These are phyloP conservation scores for Agrocybe praecox DNA, from an alignment of 768 basidiomycete species.

Conservation along the genomic window DNA sequence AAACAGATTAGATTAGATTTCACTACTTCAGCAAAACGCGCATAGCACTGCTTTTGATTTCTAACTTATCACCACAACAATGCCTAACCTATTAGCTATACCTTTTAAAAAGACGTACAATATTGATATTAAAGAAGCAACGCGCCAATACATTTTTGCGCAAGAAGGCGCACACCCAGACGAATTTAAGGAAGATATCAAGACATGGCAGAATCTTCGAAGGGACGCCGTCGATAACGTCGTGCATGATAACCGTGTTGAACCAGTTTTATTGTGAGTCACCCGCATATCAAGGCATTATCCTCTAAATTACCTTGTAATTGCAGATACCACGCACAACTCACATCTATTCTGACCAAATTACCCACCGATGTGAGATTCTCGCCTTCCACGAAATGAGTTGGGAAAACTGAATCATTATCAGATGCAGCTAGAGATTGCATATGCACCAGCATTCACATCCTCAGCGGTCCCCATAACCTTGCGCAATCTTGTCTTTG, in stretches of 20 bases:
- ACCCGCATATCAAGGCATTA: neutral
- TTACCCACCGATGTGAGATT: constrained; percentile 73
- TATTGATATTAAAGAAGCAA: constrained; percentile 52
- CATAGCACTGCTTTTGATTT: neutral
- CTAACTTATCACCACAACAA: constrained; percentile 25
- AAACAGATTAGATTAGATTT: too few species aligned
- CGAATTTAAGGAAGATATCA: constrained; percentile 79
- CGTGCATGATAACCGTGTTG: constrained; percentile 59
- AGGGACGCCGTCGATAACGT: constrained; percentile 51
- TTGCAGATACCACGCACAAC: constrained; percentile 88
- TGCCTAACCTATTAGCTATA: constrained; percentile 79
- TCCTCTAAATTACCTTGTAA: neutral
- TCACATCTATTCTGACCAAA: constrained; percentile 82
- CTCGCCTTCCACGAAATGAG: constrained; percentile 1
- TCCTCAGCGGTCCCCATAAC: constrained; percentile 58
- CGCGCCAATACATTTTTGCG: constrained; percentile 67
- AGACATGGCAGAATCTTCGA: constrained; percentile 67
- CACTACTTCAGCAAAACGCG: neutral
- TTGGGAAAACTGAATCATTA: constrained; percentile 3
- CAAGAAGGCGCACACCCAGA: constrained; percentile 81
- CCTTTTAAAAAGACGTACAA: constrained; percentile 74
- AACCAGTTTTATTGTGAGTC: constrained; percentile 60
- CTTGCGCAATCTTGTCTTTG: constrained; percentile 77
- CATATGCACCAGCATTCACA: constrained; percentile 77
- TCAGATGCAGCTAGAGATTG: constrained; percentile 70